Evolutionary conservation across 2,329 filamentous ascomycete genomes (phyloP), one percentile per base, ranked within the genome.

Genomic region (Trichoderma atrobrunneum): DNA sequence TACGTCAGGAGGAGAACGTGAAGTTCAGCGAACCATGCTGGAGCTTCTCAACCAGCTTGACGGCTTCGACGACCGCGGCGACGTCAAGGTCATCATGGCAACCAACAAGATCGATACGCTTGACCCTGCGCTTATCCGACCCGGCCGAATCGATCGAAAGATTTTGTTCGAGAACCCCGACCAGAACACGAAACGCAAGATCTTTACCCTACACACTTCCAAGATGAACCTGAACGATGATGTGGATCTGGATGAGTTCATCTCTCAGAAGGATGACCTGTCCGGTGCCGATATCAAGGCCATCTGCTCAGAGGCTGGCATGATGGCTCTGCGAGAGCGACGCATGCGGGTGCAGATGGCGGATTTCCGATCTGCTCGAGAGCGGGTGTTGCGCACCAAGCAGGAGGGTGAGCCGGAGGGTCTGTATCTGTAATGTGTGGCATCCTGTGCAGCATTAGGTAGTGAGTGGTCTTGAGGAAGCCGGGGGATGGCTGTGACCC

Each of bases 91-190:
- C 74, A 95, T 99, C 82, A 98, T 99, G 95, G 97, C 96, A 14
- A 99, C 96, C 76, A 99, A 99, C 90, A 99, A 99, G 89, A 99
- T 99, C 77, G 97, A 99, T 77, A 97, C 94, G 5, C 88, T 99
- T 32, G 97, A 99, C 80, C 96, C 96, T 70, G 96, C 96, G 21
- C 87, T 99, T 77, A 99, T 99, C 80, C 92, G 96, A 76, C 96
- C 96, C 59, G 96, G 96, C 75, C 95, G 96, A 88, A 99, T 99
- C 82, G 96, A 99, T 83, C 92, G 96, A 78, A 99, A 99, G 89
- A 99, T 99, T 74, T 84, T 91, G 74, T 93, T 91, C 79, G 88
- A 90, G 81, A 88, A 91, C 78, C 86, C 85, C 60, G 86, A 90
- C 83, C 91, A 98, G 87, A 95, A 95, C 83, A 99, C 96, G 72